Base-by-base conservation (phyloP, 2,329 filamentous ascomycete species). In the Juglanconis juglandina region DNA sequence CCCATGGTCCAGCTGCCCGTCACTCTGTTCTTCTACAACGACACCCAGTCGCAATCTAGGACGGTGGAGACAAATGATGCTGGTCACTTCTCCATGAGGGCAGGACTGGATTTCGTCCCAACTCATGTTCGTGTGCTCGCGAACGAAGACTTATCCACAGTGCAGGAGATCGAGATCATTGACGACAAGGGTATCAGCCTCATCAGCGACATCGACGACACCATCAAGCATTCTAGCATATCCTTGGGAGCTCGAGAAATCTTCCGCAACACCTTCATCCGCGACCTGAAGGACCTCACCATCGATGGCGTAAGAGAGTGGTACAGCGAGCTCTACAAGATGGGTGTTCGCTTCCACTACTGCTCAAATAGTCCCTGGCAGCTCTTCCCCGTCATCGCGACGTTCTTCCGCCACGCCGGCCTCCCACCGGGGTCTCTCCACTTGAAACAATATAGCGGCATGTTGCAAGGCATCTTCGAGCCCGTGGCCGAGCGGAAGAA, bases 281-380 rank as follows among this genome's bases (percentile, higher is more conserved):
- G 93, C 9, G 92, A 97, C 49, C 79, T 98, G 1, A 80, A 77
- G 3, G 92, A 94, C 62, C 80, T 98, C 50, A 92, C 87, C 0
- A 87, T 99, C 30, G 88, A 92, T 14, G 95, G 95, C 2, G 93
- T 98, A 24, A 85, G 81, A 60, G 91, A 96, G 64, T 98, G 95
- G 94, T 99, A 98, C 71, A 86, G 80, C 41, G 81, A 81, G 24
- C 81, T 99, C 75, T 83, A 89, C 44, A 80, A 87, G 24, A 86
- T 94, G 77, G 92, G 93, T 17, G 94, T 98, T 32, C 86, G 87
- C 67, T 83, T 99, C 56, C 96, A 99, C 71, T 99, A 99, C 73
- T 96, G 96, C 65, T 99, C 95, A n/a, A 99, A 99, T 74, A 96
- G 94, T 54, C 95, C 95, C 0, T 99, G 96, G 96, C 96, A 99